Evolutionary conservation across 1,284 basidiomycete genomes (phyloP), one percentile per base, ranked within the genome.

Genomic region (Ceratobasidium sp.): DNA sequence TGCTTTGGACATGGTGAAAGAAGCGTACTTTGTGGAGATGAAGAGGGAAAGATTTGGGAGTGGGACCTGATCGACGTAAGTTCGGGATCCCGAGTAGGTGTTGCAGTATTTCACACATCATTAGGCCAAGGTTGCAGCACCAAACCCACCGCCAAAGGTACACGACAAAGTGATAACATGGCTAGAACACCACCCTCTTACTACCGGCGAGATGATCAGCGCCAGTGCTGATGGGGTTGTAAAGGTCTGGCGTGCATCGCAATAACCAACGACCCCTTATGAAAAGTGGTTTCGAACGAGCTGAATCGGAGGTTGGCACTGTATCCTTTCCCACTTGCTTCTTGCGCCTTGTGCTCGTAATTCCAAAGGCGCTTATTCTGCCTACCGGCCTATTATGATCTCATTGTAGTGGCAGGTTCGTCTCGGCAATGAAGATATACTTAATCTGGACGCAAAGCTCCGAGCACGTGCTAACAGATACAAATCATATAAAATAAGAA

Each of bases 41-140:
- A 98, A 77, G 84, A 89, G 3, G 97, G 97, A 0, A 80, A 80
- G 69, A 80, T 99, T 4, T 95, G 93, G 90, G 87, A 86, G 42
- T 99, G 96, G 96, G 94, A 96, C 76, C 81, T 98, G 65, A 84
- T 97, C 31, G 90, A 94, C 77, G 93, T 94, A 78, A 75, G 89
- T 83, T 10, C 49, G 38, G 45, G 43, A 50, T 50, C 15, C 69
- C 29, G 58, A 25, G 40, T 50, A 25, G 47, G 54, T 62, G 42
- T 70, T 34, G 29, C 40, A 32, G 12, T 56, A 65, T 49, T 43
- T 31, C 25, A 27, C 32, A 29, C 32, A 25, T 20, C 13, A 17
- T 22, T n/a, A 65, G 29, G 38, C 32, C 53, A 64, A 72, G 47
- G 20, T 38, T 35, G 60, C 74, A 93, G 80, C 84, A 68, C 86